Conservation (phyloP, 257 asterid genomes). For the Solanum raphanifolium region DNA sequence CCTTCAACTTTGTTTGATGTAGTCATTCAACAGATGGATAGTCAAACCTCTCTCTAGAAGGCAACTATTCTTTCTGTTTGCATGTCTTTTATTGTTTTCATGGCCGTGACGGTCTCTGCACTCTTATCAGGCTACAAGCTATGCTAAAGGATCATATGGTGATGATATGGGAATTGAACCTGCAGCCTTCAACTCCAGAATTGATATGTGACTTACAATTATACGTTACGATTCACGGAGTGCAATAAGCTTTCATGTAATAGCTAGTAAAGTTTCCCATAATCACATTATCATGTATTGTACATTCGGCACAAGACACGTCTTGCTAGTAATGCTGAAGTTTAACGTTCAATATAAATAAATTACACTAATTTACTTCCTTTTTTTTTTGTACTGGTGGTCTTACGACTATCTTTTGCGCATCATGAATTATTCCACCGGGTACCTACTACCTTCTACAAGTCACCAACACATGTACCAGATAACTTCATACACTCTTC, state of each 20-base stretch:
- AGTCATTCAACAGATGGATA: constrained; percentile 29
- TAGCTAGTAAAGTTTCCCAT: too few relatives aligned
- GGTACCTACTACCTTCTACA: not conserved
- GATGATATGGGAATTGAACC: constrained; percentile 1
- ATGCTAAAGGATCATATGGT: constrained; percentile 63
- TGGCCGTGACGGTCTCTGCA: constrained; percentile 30
- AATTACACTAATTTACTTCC: not conserved
- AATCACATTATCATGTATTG: too few relatives aligned
- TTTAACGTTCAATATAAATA: not conserved
- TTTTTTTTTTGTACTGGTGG: not conserved
- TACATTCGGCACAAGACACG: too few relatives aligned
- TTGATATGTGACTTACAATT: not conserved
- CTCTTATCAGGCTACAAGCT: constrained; percentile 57
- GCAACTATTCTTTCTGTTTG: constrained; percentile 37
- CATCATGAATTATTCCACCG: not conserved
- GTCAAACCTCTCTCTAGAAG: constrained; percentile 27
- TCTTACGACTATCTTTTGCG: not conserved
- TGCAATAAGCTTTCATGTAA: too few relatives aligned
- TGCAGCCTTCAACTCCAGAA: not conserved
- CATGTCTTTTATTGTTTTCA: constrained; percentile 42
- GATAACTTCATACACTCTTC: not conserved
- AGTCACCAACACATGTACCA: not conserved
- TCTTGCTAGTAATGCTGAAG: not conserved
- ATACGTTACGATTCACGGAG: too few relatives aligned
- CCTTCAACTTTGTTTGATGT: too few relatives aligned